These are phyloP conservation scores for Nothopassalora personata DNA, from an alignment of 2,329 filamentous ascomycete species.

Conservation along the genomic window DNA sequence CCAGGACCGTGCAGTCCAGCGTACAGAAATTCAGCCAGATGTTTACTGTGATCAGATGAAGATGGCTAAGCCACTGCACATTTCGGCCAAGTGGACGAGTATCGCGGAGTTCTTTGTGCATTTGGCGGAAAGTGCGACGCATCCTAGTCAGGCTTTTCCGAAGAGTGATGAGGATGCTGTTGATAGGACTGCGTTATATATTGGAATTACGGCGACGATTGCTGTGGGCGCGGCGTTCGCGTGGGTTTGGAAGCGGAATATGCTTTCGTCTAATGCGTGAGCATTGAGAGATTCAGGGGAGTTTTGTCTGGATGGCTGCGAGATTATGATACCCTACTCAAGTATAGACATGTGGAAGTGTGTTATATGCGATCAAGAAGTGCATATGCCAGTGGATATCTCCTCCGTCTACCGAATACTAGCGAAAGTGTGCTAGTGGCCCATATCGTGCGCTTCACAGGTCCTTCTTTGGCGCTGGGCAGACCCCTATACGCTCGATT, in stretches of 20 bases:
- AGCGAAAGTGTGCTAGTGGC: too few relatives aligned
- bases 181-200: constrained; percentile 78
- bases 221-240: constrained; percentile 55
- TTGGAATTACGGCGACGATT: constrained; percentile 69
- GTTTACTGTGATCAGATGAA: constrained; percentile 79
- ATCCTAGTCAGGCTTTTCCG: constrained; percentile 81
- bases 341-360: not conserved
- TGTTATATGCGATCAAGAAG: not conserved
- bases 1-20: constrained; percentile 92
- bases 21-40: constrained; percentile 84
- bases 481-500: not conserved
- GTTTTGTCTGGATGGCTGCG: not conserved
- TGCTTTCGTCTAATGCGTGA: constrained; percentile 11
- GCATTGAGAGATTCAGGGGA: not conserved
- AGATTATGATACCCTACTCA: not conserved
- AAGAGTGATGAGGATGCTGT: constrained; percentile 78
- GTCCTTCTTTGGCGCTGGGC: not conserved
- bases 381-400: not conserved
- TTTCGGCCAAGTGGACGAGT: constrained; percentile 89
- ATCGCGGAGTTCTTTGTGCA: constrained; percentile 90
- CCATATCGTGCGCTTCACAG: not conserved
- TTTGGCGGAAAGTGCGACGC: constrained; percentile 85
- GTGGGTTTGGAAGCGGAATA: constrained; percentile 54
- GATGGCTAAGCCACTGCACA: constrained; percentile 88
- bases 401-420: too few relatives aligned